phyloP scores from a whole-genome alignment of 1,284 basidiomycete species.

The Sporisorium exsertum region DNA sequence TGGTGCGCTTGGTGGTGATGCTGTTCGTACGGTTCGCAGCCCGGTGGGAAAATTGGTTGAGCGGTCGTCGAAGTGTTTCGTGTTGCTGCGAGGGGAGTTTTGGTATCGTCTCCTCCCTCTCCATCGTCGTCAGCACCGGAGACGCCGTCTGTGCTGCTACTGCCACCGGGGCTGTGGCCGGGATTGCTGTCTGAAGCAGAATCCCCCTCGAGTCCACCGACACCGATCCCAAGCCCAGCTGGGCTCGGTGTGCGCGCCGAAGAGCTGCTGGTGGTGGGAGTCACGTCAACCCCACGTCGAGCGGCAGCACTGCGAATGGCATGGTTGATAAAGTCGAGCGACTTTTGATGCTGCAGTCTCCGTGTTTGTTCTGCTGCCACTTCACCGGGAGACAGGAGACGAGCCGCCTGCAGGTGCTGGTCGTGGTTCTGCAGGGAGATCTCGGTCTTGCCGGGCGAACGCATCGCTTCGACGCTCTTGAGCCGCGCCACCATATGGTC shows the following conservation, averaged over 20 bases:
- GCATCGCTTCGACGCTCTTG: constrained; percentile 60
- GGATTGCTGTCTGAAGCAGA: constrained; percentile 12
- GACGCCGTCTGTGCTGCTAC: constrained; percentile 28
- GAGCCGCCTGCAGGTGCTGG: constrained; percentile 30
- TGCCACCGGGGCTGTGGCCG: constrained; percentile 23
- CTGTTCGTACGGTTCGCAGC: constrained; percentile 39
- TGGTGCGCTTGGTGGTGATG: constrained; percentile 37
- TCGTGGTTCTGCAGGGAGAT: constrained; percentile 43
- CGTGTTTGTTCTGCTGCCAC: constrained; percentile 25
- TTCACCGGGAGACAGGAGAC: constrained; percentile 26
- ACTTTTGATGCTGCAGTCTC: constrained; percentile 65
- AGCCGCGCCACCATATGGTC: constrained; percentile 59
- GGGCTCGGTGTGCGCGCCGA: constrained; percentile 37
- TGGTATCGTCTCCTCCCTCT: constrained; percentile 22
- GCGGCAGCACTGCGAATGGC: constrained; percentile 69
- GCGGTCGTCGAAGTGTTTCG: neutral
- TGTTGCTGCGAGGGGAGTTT: constrained; percentile 28
- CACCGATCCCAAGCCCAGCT: constrained; percentile 61
- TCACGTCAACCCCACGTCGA: constrained; percentile 46
- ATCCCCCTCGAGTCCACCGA: constrained; percentile 33
- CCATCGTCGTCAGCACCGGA: constrained; percentile 28
- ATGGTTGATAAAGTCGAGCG: constrained; percentile 69
- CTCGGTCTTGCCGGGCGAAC: constrained; percentile 54
- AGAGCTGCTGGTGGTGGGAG: constrained; percentile 16
- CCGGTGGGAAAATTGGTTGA: constrained; percentile 22